Base-by-base conservation (phyloP, 169 alveolate species). In the Cryptosporidium felis region DNA sequence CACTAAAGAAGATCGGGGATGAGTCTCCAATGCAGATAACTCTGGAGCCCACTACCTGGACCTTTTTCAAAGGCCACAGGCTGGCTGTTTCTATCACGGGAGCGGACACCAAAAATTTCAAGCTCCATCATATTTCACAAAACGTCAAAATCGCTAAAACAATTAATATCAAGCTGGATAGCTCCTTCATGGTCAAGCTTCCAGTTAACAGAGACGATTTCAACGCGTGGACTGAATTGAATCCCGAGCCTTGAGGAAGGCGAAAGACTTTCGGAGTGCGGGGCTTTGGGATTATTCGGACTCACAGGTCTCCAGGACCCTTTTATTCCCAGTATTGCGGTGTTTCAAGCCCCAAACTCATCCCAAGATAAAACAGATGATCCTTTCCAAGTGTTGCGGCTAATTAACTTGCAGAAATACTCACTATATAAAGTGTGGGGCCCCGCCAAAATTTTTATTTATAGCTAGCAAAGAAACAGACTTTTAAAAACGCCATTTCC, bases 21-120 rank as follows among this genome's bases (percentile, higher is more conserved):
- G 44, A 44, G 9, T 40, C 62, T 5, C 80, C 12, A 30, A 36
- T 89, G 18, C 79, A 79, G 38, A 82, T 89, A 16, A 60, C 88
- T 16, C 46, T 89, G 42, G 92, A 89, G 51, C 92, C 92, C 9
- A 63, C 66, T 38, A 59, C 88, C 42, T 89, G 92, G 92, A 85
- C 91, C 23, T 89, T 89, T 67, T 45, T 53, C 41, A 38, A 46
- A 40, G 92, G 90, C 0, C 92, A 89, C 42, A 41, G 80, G 46
- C 42, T 89, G 23, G 90, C 91, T 18, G 46, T 89, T 23, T 63
- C 88, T 4, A 80, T 89, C 21, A 59, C 89, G 5, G 92, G 92
- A 5, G 88, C 90, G 36, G 92, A 89, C 62, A 62, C 60, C 21
- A 90, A 60, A 34, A 89, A 89, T 60, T 89, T 89, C 36, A 74